phyloP scores from a whole-genome alignment of 75 land plant genomes.

The Picea glauca region DNA sequence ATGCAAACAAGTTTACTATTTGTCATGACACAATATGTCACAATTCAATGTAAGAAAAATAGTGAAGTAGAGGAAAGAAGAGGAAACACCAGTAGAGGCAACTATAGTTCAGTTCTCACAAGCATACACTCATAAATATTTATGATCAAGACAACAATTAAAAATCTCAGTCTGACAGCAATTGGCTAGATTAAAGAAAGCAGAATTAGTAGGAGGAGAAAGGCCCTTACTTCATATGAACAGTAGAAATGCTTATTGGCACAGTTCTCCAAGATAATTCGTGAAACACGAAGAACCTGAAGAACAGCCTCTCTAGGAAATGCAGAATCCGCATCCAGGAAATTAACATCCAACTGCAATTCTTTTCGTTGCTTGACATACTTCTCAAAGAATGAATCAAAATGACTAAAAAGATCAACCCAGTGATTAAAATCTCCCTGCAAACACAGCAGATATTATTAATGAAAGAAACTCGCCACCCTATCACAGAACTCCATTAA shows the following conservation, averaged over 20 bases:
- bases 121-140: background rate
- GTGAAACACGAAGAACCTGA: slow-evolving; percentile 82
- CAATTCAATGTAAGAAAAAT: background rate
- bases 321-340: slow-evolving; percentile 49
- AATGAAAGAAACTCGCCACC: background rate
- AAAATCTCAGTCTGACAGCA: background rate
- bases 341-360: slow-evolving; percentile 70
- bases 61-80: background rate
- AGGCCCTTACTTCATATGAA: slow-evolving; percentile 68
- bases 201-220: background rate
- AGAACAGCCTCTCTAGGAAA: slow-evolving; percentile 84
- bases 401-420: slow-evolving; percentile 85
- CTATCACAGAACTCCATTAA: background rate
- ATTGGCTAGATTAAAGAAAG: background rate
- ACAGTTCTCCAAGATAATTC: slow-evolving; percentile 87
- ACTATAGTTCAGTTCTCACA: background rate
- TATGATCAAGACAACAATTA: background rate
- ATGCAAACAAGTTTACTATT: background rate
- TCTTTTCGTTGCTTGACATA: slow-evolving; percentile 77
- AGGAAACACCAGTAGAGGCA: background rate
- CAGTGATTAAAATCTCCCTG: slow-evolving; percentile 99
- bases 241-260: slow-evolving; percentile 77
- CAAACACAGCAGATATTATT: slow-evolving; percentile 12
- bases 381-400: slow-evolving; percentile 87
- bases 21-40: background rate